Base-by-base conservation (phyloP, 1,139 yeast genomes). In the Casaregolazyma lundiana region DNA sequence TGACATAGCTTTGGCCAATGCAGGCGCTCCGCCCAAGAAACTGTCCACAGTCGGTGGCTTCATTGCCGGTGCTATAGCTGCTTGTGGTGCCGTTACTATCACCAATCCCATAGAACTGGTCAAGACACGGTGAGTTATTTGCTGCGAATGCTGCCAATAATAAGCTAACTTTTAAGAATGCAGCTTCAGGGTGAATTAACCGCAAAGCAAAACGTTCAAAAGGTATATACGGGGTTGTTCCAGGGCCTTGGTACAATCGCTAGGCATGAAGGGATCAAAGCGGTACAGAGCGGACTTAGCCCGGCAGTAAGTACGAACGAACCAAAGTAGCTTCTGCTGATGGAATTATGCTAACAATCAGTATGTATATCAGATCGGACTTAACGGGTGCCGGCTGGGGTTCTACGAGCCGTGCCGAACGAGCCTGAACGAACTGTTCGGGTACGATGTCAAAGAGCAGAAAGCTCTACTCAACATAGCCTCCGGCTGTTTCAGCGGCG, bases 71-170 rank as follows among this genome's bases (percentile, higher is more conserved):
- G 96, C 96, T 5, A 56, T 88, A 8, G 98, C 98, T 1, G 97
- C 97, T 2, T 90, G 97, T 70, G 95, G 95, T 45, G 97, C 98
- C 0, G 98, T 92, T 34, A 92, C 97, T 0, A 84, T 90, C 65
- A 90, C 97, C 8, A 92, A 92, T 62, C 98, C 98, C 6, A 84
- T 92, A 50, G 98, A 92, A 63, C 73, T 92, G 54, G 88, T 90
- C 60, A 92, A 92, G 69, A 92, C 95, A 2, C 55, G 67, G 60
- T 55, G 44, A 20, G 58, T 35, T 9, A 17, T 17, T 5, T 13
- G 29, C 20, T 15, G 19, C 17, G 15, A 18, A 16, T 26, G 22
- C 30, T 15, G 24, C 13, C 7, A 18, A 11, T 17, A 17, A 29
- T 19, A 7, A 9, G 3, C 38, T 15, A 20, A 30, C 41, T 21